A percentile compares a stretch with the other conserved stretches of the same genome.
Conservation (phyloP, 2,329 filamentous ascomycete genomes). For the Nothopassalora personata region DNA sequence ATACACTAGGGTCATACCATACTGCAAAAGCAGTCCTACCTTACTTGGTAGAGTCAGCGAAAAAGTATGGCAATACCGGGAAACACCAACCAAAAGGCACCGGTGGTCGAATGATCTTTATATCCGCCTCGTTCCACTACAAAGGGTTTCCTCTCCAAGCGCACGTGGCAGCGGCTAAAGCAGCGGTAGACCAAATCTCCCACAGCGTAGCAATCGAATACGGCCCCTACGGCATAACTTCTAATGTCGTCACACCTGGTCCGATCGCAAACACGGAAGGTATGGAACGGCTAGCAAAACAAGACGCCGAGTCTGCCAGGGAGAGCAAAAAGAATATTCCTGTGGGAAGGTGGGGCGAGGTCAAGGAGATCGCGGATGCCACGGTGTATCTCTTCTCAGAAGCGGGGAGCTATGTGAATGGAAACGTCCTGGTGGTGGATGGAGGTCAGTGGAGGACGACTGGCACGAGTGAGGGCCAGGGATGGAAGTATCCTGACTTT, state of each 20-base stretch:
- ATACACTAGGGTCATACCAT: conserved; percentile 89
- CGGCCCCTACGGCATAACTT: conserved; percentile 77
- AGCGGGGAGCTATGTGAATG: conserved; percentile 79
- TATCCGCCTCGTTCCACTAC: conserved; percentile 89
- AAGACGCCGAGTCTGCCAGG: conserved; percentile 27
- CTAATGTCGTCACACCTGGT: conserved; percentile 84
- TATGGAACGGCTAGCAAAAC: conserved; percentile 40
- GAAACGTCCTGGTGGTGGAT: conserved; percentile 67
- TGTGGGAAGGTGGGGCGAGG: conserved; percentile 67
- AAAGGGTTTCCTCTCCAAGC: conserved; percentile 78
- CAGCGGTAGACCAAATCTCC: conserved; percentile 80
- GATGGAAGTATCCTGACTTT: conserved; percentile 54
- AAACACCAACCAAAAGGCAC: conserved; percentile 43
- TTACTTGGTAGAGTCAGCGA: conserved; percentile 69
- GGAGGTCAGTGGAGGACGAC: conserved; percentile 48
- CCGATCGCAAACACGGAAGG: conserved; percentile 77
- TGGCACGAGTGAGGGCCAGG: conserved; percentile 32
- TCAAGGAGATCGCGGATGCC: conserved; percentile 87
- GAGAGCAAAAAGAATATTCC: conserved; percentile 52
- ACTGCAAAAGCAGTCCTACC: conserved; percentile 88
- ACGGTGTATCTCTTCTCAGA: conserved; percentile 86
- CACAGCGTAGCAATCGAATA: conserved; percentile 79
- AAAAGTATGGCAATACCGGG: conserved; percentile 55
- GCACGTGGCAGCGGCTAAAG: conserved; percentile 88
- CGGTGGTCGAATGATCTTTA: conserved; percentile 80